Evolutionary conservation across 495 filamentous ascomycete genomes (phyloP), one percentile per base, ranked within the genome.

Genomic region (Beverwykella pulmonaria): DNA sequence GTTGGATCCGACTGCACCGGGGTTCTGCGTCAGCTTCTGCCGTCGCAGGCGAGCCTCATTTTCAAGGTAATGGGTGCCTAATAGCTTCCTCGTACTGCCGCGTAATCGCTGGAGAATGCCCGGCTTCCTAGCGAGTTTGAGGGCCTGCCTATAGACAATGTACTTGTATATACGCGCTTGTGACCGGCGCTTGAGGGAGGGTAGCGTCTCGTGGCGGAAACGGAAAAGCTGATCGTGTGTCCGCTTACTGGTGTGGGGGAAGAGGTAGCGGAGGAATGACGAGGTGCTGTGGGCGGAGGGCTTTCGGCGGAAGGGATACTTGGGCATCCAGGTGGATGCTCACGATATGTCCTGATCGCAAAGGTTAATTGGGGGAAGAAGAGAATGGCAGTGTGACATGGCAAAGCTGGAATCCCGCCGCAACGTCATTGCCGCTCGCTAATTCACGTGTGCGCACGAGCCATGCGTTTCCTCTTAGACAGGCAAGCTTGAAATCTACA

Each of bases 151-250:
- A 62, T 82, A 79, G 70, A 93, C 75, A 48, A 95, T 82, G 69
- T 88, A 90, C 17, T 81, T 79, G 75, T 92, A 93, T 57, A 96
- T 83, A 57, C 87, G 83, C 55, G 88, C 86, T 72, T 94, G 91
- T 3, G 90, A 79, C 27, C 84, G 82, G 68, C 84, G 83, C 62
- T 85, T 87, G 65, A 91, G 84, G 48, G 82, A 79, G 44, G 91
- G 88, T 36, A 95, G 76, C n/a, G 83, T 88, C 68, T 91, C 85
- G 82, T 89, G 82, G 55, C 86, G 88, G 76, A 96, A 82, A 53
- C 80, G 78, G 65, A 86, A 82, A 39, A 93, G 80, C 36, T 80
- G 82, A 30, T 83, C 83, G 67, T 86, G 85, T 65, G 86, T 82
- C 39, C 85, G 84, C 63, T 84, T 82, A 52, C 80, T 83, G 41